phyloP scores from a whole-genome alignment of 2,329 filamentous ascomycete species.

The Trichoderma atrobrunneum region DNA sequence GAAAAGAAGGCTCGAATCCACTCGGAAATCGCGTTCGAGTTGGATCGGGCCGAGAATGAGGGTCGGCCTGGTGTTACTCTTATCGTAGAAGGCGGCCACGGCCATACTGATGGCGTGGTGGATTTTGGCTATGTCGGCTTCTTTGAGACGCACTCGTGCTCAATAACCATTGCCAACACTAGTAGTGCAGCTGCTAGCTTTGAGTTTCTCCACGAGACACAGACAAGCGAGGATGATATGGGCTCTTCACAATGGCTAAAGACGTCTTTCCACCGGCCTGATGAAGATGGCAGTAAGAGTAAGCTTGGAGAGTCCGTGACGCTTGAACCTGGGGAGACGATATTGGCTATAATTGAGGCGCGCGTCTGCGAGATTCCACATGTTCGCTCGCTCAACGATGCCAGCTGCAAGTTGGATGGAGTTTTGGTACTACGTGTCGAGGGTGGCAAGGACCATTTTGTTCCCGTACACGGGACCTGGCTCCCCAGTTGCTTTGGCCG shows the following conservation, averaged over 20 bases:
- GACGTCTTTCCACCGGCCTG: slow-evolving; percentile 56
- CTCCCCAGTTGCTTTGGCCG: slow-evolving; percentile 77
- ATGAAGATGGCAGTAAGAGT: slow-evolving; percentile 32
- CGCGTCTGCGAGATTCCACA: slow-evolving; percentile 62
- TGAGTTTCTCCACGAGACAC: slow-evolving; percentile 67
- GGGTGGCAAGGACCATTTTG: slow-evolving; percentile 85
- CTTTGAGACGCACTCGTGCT: slow-evolving; percentile 61
- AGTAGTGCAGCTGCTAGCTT: slow-evolving; percentile 77
- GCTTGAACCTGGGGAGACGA: slow-evolving; percentile 81
- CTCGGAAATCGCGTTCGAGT: slow-evolving; percentile 79
- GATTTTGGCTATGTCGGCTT: slow-evolving; percentile 77
- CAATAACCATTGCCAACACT: slow-evolving; percentile 87
- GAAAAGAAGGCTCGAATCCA: slow-evolving; percentile 81
- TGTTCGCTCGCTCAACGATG: slow-evolving; percentile 70
- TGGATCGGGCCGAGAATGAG: slow-evolving; percentile 92
- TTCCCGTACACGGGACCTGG: slow-evolving; percentile 78
- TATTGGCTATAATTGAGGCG: slow-evolving; percentile 65
- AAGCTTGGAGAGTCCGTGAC: slow-evolving; percentile 53
- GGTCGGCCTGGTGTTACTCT: slow-evolving; percentile 77
- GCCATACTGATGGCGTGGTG: slow-evolving; percentile 55
- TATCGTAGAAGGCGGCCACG: slow-evolving; percentile 62
- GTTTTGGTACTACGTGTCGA: slow-evolving; percentile 82
- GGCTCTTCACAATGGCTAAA: slow-evolving; percentile 61
- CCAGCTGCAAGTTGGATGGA: slow-evolving; percentile 67
- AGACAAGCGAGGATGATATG: slow-evolving; percentile 43